Conservation (phyloP, 768 basidiomycete genomes). For the Boletus huronensis region DNA sequence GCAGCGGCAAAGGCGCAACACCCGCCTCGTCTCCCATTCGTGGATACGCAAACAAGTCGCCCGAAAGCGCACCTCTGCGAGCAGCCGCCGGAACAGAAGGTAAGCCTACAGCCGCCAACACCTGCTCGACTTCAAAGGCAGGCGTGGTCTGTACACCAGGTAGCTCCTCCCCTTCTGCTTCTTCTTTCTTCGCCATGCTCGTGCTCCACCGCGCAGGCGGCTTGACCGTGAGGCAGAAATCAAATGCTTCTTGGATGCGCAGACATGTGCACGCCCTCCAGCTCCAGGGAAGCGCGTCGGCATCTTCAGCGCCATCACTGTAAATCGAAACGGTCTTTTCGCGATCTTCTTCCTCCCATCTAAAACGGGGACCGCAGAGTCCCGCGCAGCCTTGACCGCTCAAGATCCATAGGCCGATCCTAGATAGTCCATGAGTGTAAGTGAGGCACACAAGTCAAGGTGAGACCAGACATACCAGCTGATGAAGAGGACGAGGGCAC, state of each 20-base stretch:
- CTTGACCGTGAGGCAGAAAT: slow-evolving; percentile 64
- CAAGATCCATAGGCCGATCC: slow-evolving; percentile 76
- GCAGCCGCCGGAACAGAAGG: slow-evolving; percentile 49
- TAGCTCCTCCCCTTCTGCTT: slow-evolving; percentile 18
- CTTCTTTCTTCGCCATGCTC: slow-evolving; percentile 32
- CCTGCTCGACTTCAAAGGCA: slow-evolving; percentile 51
- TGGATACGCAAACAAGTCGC: slow-evolving; percentile 63
- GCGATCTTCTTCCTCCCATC: slow-evolving; percentile 79
- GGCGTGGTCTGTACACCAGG: slow-evolving; percentile 33
- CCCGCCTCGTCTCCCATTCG: slow-evolving; percentile 26
- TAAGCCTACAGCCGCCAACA: slow-evolving; percentile 54
- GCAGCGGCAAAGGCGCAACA: slow-evolving; percentile 18
- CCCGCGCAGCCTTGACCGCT: slow-evolving; percentile 77
- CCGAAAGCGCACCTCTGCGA: slow-evolving; percentile 54
- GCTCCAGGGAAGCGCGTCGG: slow-evolving; percentile 63
- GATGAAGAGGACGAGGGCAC: slow-evolving; percentile 58
- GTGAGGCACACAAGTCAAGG: not conserved
- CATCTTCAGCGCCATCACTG: slow-evolving; percentile 42
- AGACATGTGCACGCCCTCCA: slow-evolving; percentile 72
- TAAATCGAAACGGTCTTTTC: slow-evolving; percentile 56
- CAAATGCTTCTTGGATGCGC: slow-evolving; percentile 75
- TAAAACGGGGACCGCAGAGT: slow-evolving; percentile 77
- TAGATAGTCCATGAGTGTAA: slow-evolving; percentile 24
- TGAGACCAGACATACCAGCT: slow-evolving; percentile 51
- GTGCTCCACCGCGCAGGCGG: slow-evolving; percentile 35